These are phyloP conservation scores for Gossypium ekmanianum DNA, from an alignment of 345 rosid genomes.

Conservation along the genomic window DNA sequence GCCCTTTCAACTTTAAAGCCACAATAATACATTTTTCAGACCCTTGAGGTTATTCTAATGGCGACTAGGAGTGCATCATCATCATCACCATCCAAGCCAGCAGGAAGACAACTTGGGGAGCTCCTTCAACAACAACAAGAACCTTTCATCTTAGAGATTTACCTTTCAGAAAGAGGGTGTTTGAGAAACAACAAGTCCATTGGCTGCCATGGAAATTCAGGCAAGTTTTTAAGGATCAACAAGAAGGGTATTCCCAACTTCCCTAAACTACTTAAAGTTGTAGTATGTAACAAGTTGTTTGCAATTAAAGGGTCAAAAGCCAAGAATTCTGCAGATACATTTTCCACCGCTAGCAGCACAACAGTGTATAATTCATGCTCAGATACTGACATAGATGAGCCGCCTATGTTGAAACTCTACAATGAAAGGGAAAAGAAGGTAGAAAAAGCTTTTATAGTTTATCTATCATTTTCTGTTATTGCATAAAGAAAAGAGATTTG, in stretches of 20 bases:
- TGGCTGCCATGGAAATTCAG: conserved; percentile 20
- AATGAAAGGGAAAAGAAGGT: conserved; percentile 33
- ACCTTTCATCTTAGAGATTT: conserved; percentile 43
- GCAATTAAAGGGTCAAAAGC: conserved; percentile 18
- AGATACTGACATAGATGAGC: conserved; percentile 31
- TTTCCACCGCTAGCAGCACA: conserved; percentile 30
- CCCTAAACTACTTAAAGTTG: conserved; percentile 29
- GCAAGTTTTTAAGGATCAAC: conserved; percentile 20
- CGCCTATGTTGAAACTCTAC: conserved; percentile 7
- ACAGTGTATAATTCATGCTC: conserved; percentile 36
- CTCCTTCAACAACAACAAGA: conserved; percentile 57
- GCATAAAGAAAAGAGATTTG: neutral
- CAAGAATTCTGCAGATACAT: conserved; percentile 17
- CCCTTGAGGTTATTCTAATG: conserved; percentile 19
- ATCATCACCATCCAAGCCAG: conserved; percentile 12
- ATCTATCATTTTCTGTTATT: neutral
- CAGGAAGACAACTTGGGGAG: conserved; percentile 40
- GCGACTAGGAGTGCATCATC: conserved; percentile 9
- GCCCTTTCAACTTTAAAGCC: conserved; percentile 9
- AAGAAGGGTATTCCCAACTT: conserved; percentile 20
- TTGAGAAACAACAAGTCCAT: conserved; percentile 19
- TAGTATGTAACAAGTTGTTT: conserved; percentile 21
- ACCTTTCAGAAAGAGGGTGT: conserved; percentile 42
- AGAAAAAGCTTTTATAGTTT: neutral
- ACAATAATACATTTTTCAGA: neutral